Evolutionary conservation across 164 flowering plant genomes (phyloP).

Genomic region (Nymphaea colorata): DNA sequence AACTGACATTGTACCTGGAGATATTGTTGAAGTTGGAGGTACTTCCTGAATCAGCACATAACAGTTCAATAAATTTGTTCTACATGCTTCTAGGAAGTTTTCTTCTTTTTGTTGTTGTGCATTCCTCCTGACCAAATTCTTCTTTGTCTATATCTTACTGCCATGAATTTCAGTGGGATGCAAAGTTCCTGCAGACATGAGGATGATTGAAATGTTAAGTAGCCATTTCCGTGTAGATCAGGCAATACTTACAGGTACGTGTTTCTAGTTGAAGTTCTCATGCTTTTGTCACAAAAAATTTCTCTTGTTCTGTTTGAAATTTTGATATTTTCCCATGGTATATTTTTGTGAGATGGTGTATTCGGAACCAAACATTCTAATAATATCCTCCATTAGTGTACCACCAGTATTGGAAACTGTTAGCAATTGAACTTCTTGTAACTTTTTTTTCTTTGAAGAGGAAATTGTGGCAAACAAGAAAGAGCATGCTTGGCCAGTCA

Average conservation of each 20-base stretch:
- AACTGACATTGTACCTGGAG: constrained; percentile 95
- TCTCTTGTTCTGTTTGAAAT: no score
- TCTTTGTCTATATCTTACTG: no score
- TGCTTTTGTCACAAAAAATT: no score
- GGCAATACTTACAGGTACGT: constrained; percentile 91
- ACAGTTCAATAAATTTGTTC: neutral
- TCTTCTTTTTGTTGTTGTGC: constrained; percentile 7
- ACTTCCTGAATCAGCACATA: neutral
- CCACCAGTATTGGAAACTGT: no score
- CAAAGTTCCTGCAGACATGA: constrained; percentile 97
- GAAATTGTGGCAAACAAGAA: no score
- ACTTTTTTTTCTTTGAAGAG: no score
- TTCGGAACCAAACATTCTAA: no score
- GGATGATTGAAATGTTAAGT: constrained; percentile 88
- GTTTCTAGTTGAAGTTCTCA: neutral
- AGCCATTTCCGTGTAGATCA: constrained; percentile 91
- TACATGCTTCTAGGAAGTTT: neutral
- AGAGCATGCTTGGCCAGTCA: no score
- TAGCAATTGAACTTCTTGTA: no score
- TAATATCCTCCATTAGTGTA: no score
- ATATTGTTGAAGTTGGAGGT: constrained; percentile 95
- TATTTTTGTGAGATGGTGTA: no score
- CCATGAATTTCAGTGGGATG: constrained; percentile 54
- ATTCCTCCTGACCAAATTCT: neutral
- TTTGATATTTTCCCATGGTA: no score